Conservation (phyloP, 495 filamentous ascomycete genomes). For the Mycothermus thermophilus region DNA sequence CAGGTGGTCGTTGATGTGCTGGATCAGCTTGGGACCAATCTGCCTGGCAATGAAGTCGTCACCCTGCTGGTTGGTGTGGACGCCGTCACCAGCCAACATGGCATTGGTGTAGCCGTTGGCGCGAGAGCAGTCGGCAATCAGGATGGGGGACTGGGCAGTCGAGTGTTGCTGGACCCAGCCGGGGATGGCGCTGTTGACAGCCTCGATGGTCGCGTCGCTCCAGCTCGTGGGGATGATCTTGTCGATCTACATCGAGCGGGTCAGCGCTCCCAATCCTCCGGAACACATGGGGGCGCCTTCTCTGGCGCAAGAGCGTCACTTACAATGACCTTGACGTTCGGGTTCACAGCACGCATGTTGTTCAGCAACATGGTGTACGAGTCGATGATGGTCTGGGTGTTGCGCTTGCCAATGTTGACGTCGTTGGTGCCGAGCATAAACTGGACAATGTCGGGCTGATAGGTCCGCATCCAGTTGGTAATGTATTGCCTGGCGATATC, state of each 20-base stretch:
- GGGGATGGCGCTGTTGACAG: conserved; percentile 21
- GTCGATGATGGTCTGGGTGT: conserved; percentile 19
- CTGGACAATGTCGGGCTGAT: conserved; percentile 25
- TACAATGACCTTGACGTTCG: conserved; percentile 21
- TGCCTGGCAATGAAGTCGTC: conserved; percentile 18
- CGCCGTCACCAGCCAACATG: conserved; percentile 15
- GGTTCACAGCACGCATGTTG: conserved; percentile 20
- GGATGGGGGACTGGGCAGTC: conserved; percentile 19
- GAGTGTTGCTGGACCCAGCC: conserved; percentile 17
- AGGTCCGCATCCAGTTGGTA: conserved; percentile 17
- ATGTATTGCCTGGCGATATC: conserved; percentile 26
- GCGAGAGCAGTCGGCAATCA: conserved; percentile 18
- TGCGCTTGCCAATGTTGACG: conserved; percentile 15
- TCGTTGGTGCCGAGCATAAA: conserved; percentile 32
- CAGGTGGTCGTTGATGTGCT: conserved; percentile 4
- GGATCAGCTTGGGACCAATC: conserved; percentile 13
- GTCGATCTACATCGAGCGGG: conserved; percentile 10
- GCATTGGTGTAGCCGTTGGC: conserved; percentile 16
- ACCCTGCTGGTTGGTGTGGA: conserved; percentile 23
- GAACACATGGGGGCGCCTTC: no score
- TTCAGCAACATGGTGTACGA: conserved; percentile 21
- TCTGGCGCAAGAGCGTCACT: conserved; percentile 2
- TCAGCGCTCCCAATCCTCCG: no score
- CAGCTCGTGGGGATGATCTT: conserved; percentile 18
- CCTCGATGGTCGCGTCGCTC: conserved; percentile 18